Percentiles rank a stretch among this genome's conserved stretches.
Evolutionary conservation across 108 stramenopile species (phyloP).

Genomic region (Discostella stelligeroides): DNA sequence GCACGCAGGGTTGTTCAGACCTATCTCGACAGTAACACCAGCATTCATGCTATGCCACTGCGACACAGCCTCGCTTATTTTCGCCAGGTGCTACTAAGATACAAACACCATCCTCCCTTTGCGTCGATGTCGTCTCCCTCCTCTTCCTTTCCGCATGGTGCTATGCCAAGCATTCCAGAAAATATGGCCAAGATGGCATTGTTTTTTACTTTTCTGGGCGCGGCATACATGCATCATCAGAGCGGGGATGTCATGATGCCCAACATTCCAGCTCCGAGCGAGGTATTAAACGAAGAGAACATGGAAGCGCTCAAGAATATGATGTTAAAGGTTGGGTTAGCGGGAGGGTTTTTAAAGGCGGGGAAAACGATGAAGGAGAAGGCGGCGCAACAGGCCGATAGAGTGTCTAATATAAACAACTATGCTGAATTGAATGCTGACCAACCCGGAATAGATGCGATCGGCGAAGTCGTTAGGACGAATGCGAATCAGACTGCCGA

Average conservation of each 20-base stretch:
- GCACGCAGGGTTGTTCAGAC: slow-evolving; percentile 59
- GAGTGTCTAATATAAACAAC: too few relatives aligned
- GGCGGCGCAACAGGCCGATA: neutral
- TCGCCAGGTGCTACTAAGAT: slow-evolving; percentile 51
- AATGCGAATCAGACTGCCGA: too few relatives aligned
- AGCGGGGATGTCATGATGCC: slow-evolving; percentile 11
- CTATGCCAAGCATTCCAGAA: slow-evolving; percentile 14
- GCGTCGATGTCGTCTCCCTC: neutral
- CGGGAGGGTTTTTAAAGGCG: slow-evolving; percentile 58
- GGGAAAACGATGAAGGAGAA: slow-evolving; percentile 34
- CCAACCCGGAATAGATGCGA: neutral
- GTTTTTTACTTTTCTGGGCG: slow-evolving; percentile 61
- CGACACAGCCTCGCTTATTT: slow-evolving; percentile 63
- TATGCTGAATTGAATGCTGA: too few relatives aligned
- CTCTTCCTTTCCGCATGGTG: neutral
- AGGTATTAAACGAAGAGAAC: slow-evolving; percentile 40
- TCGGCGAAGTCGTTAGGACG: too few relatives aligned
- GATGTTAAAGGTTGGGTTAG: slow-evolving; percentile 66
- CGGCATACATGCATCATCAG: slow-evolving; percentile 43
- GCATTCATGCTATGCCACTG: slow-evolving; percentile 64
- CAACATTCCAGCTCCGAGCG: slow-evolving; percentile 39
- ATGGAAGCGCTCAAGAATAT: slow-evolving; percentile 58
- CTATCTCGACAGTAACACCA: slow-evolving; percentile 65
- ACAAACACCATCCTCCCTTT: neutral
- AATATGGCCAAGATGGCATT: slow-evolving; percentile 46